Percentiles rank a stretch among this genome's conserved stretches.
phyloP scores from a whole-genome alignment of 225 moss, liverwort and hornwort species.

The Rhytidiadelphus loreus region DNA sequence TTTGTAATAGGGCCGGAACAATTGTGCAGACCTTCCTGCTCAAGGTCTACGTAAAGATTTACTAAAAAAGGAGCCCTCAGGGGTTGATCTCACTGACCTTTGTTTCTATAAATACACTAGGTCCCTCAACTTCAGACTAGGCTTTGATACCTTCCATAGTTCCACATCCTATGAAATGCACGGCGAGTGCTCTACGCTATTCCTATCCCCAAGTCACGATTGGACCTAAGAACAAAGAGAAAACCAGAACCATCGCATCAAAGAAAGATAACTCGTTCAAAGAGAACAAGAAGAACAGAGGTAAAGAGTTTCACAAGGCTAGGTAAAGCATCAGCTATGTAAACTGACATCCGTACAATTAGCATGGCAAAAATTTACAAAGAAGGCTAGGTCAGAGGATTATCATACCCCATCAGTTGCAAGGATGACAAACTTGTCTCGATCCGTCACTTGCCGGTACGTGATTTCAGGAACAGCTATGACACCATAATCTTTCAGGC shows the following conservation, averaged over 20 bases:
- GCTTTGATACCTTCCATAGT: background rate
- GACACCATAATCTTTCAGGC: slow-evolving; percentile 49
- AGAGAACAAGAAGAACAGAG: background rate
- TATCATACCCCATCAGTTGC: slow-evolving; percentile 41
- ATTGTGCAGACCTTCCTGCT: background rate
- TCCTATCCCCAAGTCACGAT: background rate
- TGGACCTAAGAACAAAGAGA: background rate
- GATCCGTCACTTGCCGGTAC: slow-evolving; percentile 26
- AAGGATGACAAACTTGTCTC: slow-evolving; percentile 38
- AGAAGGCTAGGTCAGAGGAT: background rate
- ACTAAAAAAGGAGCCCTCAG: background rate
- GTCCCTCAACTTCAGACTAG: background rate
- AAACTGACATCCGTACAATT: background rate
- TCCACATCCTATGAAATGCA: background rate
- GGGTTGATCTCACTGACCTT: background rate
- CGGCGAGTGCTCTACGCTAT: background rate
- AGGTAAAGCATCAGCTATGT: background rate
- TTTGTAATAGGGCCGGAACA: background rate
- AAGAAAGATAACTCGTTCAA: background rate
- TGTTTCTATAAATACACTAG: background rate
- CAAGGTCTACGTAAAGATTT: background rate
- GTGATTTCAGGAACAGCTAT: slow-evolving; percentile 49
- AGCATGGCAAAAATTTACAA: background rate
- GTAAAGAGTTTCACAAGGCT: background rate
- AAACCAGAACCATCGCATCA: background rate